Percentiles rank a stretch among this genome's conserved stretches.
Conservation (phyloP, 2,329 filamentous ascomycete species). For the Aureobasidium pullulans region DNA sequence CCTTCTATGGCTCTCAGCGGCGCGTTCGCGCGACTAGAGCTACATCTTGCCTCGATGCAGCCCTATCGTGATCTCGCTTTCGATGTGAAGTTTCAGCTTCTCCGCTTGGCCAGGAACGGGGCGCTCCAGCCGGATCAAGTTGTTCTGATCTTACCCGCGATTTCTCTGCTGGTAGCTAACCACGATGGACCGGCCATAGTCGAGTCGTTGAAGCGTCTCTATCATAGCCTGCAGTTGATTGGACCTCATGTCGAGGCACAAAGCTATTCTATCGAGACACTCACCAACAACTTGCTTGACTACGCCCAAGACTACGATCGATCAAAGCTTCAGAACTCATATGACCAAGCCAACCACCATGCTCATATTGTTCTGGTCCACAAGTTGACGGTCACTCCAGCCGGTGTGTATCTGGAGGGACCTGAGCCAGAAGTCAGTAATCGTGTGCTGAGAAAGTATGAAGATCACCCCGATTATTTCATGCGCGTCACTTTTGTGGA, state of each 20-base stretch:
- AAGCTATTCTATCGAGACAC: slow-evolving; percentile 32
- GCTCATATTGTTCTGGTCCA: slow-evolving; percentile 30
- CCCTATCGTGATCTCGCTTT: slow-evolving; percentile 40
- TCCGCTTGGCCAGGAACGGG: slow-evolving; percentile 56
- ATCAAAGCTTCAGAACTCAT: slow-evolving; percentile 22
- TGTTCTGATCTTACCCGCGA: slow-evolving; percentile 36
- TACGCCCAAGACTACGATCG: slow-evolving; percentile 34
- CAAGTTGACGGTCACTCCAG: slow-evolving; percentile 32
- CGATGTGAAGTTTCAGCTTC: slow-evolving; percentile 53
- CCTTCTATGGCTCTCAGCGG: slow-evolving; percentile 15
- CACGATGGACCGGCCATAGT: slow-evolving; percentile 23
- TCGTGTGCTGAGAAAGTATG: slow-evolving; percentile 61
- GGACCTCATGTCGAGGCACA: slow-evolving; percentile 43
- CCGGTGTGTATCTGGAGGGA: slow-evolving; percentile 35
- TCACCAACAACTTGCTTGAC: slow-evolving; percentile 35
- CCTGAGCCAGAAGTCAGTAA: slow-evolving; percentile 58
- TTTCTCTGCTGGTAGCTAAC: slow-evolving; percentile 31
- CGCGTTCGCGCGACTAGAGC: slow-evolving; percentile 29
- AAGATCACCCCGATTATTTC: slow-evolving; percentile 54
- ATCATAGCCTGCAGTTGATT: slow-evolving; percentile 47
- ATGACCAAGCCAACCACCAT: slow-evolving; percentile 27
- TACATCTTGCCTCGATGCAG: slow-evolving; percentile 24
- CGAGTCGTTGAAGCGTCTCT: slow-evolving; percentile 48
- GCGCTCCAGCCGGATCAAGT: slow-evolving; percentile 52
- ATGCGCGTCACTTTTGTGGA: slow-evolving; percentile 66